Percentiles rank a stretch among this genome's conserved stretches.
Conservation (phyloP, 169 alveolate genomes). For the Plasmodium malariae region DNA sequence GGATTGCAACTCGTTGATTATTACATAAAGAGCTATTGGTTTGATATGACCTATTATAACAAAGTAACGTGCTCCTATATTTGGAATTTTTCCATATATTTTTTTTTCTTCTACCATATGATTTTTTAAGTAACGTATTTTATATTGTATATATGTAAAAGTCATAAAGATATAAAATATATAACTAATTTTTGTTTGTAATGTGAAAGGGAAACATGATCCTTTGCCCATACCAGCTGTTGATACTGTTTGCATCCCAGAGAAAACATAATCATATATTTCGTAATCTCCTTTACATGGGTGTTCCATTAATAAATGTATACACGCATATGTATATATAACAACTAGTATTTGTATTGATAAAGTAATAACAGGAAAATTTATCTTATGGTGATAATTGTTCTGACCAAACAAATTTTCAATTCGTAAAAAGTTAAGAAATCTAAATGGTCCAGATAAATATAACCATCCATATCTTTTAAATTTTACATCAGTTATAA, state of each 20-base stretch:
- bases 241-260: conserved; percentile 75
- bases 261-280: conserved; percentile 74
- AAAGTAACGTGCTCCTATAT: conserved; percentile 50
- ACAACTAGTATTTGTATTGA: conserved; percentile 55
- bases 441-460: conserved; percentile 69
- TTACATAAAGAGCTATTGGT: conserved; percentile 50
- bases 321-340: conserved; percentile 72
- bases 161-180: conserved; percentile 59
- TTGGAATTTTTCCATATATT: conserved; percentile 72
- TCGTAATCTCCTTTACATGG: conserved; percentile 61
- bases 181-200: conserved; percentile 30
- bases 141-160: conserved; percentile 74
- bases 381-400: conserved; percentile 35
- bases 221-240: conserved; percentile 77
- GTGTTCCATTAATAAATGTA: conserved; percentile 61
- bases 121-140: conserved; percentile 63
- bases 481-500: conserved; percentile 1
- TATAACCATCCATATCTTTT: conserved; percentile 40
- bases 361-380: conserved; percentile 30
- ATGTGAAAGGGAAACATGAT: conserved; percentile 61
- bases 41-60: conserved; percentile 73
- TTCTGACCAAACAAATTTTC: conserved; percentile 49
- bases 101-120: conserved; percentile 60
- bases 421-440: conserved; percentile 55
- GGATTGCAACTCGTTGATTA: conserved; percentile 47